Conservation (phyloP, 2,329 filamentous ascomycete species). For the Epichloe gansuensis region DNA sequence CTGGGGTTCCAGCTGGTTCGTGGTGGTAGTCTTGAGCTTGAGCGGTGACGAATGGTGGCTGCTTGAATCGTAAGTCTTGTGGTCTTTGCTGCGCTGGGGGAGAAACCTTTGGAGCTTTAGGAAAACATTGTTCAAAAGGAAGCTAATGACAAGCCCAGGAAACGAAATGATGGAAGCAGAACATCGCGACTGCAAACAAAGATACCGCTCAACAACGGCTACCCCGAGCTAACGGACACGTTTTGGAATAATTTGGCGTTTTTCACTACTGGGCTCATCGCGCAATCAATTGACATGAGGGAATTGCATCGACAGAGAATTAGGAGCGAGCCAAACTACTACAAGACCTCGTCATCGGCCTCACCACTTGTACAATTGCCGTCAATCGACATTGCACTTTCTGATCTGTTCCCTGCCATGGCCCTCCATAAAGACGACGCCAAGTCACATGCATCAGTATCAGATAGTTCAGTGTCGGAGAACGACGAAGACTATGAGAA, state of each 20-base stretch:
- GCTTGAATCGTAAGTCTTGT: slow-evolving; percentile 41
- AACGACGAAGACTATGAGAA: slow-evolving; percentile 7
- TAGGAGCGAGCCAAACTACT: slow-evolving; percentile 22
- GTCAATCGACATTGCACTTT: slow-evolving; percentile 34
- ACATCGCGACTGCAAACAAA: slow-evolving; percentile 21
- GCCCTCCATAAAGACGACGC: slow-evolving; percentile 14
- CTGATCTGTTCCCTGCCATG: slow-evolving; percentile 29
- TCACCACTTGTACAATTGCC: slow-evolving; percentile 34
- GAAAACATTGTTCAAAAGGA: background rate
- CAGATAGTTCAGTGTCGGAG: background rate
- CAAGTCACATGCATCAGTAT: background rate
- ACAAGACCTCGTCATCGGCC: slow-evolving; percentile 24
- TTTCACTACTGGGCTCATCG: slow-evolving; percentile 37
- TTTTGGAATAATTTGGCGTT: slow-evolving; percentile 42
- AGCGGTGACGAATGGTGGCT: slow-evolving; percentile 72
- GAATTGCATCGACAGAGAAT: slow-evolving; percentile 33
- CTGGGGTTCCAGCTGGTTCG: slow-evolving; percentile 62
- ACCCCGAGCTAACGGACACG: slow-evolving; percentile 30
- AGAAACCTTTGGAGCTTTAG: slow-evolving; percentile 2
- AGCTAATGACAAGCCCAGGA: slow-evolving; percentile 1
- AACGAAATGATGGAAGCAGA: slow-evolving; percentile 14
- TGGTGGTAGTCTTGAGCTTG: slow-evolving; percentile 57
- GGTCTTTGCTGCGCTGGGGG: background rate
- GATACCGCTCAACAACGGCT: slow-evolving; percentile 30
- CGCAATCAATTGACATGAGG: slow-evolving; percentile 36